Evolutionary conservation across 2,329 filamentous ascomycete genomes (phyloP).

Genomic region (Eurotiales sp.): DNA sequence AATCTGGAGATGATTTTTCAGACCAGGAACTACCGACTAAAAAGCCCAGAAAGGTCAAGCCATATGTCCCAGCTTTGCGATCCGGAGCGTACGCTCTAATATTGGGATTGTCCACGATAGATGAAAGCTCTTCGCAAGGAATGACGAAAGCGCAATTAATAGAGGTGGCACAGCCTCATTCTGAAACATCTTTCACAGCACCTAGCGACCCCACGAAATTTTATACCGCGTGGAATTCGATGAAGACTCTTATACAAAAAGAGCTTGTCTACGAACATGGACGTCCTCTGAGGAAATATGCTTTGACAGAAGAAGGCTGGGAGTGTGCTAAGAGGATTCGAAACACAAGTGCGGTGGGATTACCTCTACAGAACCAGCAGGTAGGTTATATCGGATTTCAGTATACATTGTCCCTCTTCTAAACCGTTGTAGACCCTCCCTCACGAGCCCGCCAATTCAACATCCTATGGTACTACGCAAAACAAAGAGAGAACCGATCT

Average conservation of each 20-base stretch:
- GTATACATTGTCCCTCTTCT: background rate
- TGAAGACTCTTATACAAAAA: constrained; percentile 70
- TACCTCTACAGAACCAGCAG: constrained; percentile 1
- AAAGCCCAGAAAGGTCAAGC: constrained; percentile 54
- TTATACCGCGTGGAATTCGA: constrained; percentile 79
- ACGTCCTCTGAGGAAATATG: constrained; percentile 64
- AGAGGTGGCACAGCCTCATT: constrained; percentile 65
- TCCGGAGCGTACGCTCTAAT: constrained; percentile 72
- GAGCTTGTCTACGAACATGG: constrained; percentile 70
- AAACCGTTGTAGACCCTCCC: background rate
- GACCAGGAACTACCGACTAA: constrained; percentile 47
- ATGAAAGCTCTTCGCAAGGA: constrained; percentile 53
- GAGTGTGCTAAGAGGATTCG: constrained; percentile 66
- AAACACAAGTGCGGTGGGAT: constrained; percentile 29
- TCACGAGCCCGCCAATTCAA: background rate
- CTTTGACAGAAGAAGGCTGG: constrained; percentile 73
- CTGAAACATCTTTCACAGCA: constrained; percentile 68
- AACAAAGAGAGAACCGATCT: background rate
- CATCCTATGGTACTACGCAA: background rate
- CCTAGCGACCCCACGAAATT: constrained; percentile 65
- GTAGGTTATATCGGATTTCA: background rate
- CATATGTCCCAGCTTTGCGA: constrained; percentile 69
- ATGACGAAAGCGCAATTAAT: constrained; percentile 68
- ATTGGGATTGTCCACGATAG: constrained; percentile 59
- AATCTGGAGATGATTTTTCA: constrained; percentile 26